Conservation (phyloP, 2,329 filamentous ascomycete species). For the Aureobasidium sp. region DNA sequence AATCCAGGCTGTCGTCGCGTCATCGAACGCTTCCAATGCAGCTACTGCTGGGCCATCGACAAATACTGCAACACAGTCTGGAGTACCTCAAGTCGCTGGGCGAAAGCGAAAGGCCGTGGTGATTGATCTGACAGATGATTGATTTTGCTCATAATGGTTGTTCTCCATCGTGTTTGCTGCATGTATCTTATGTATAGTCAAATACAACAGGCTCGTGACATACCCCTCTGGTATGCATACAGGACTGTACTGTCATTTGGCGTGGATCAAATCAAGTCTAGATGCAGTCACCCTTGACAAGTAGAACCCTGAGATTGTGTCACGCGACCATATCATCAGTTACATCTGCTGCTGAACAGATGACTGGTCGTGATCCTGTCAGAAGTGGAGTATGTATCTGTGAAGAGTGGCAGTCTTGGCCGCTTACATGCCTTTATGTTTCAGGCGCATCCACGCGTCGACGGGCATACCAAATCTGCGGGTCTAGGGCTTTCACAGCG, state of each 20-base stretch:
- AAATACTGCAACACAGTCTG: background rate
- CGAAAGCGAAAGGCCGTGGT: slow-evolving; percentile 3
- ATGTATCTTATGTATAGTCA: background rate
- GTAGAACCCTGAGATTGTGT: background rate
- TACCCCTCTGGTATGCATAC: background rate
- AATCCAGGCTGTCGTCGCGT: background rate
- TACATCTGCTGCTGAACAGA: background rate
- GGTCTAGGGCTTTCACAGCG: background rate
- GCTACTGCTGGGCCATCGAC: background rate
- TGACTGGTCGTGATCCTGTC: background rate
- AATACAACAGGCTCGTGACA: background rate
- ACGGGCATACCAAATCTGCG: background rate
- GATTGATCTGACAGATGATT: slow-evolving; percentile 1
- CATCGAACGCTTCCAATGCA: background rate
- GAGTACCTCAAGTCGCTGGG: background rate
- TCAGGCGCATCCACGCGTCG: background rate
- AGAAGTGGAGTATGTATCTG: background rate
- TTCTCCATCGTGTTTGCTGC: background rate
- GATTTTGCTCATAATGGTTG: background rate
- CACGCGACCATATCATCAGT: background rate
- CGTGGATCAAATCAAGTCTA: background rate
- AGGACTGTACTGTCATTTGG: background rate
- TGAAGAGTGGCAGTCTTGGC: background rate
- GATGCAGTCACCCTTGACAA: background rate
- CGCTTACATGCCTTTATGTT: background rate